Percentiles rank a stretch among this genome's conserved stretches.
Evolutionary conservation across 2,329 filamentous ascomycete genomes (phyloP).

Genomic region (Fusarium sp.): DNA sequence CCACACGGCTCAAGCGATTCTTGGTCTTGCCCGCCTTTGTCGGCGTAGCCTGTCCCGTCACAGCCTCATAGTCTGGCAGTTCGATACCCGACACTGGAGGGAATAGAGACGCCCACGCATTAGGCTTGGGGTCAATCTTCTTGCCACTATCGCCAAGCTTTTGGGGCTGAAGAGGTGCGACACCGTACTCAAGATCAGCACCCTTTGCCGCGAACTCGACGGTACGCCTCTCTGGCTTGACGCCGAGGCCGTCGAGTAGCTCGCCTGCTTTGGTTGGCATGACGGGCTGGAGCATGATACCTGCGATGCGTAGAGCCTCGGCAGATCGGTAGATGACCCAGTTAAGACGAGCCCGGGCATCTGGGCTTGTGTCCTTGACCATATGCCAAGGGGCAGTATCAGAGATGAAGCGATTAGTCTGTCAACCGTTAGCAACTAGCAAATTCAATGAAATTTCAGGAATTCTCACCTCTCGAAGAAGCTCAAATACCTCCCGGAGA

Average conservation of each 20-base stretch:
- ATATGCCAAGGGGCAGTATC: constrained; percentile 76
- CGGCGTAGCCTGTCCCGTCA: constrained; percentile 26
- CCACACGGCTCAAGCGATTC: constrained; percentile 46
- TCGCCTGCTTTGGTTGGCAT: constrained; percentile 83
- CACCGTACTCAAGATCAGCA: constrained; percentile 78
- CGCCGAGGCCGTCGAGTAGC: constrained; percentile 83
- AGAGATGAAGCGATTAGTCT: constrained; percentile 64
- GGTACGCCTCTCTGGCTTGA: constrained; percentile 70
- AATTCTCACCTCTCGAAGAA: constrained; percentile 66
- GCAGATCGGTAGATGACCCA: constrained; percentile 75
- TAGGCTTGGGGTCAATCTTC: constrained; percentile 13
- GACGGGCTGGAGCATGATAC: constrained; percentile 89
- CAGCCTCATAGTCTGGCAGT: constrained; percentile 38
- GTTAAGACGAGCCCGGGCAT: constrained; percentile 59
- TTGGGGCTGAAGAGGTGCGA: constrained; percentile 32
- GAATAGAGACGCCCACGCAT: constrained; percentile 61
- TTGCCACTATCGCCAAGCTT: background rate
- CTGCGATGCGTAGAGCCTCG: constrained; percentile 82
- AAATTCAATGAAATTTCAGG: background rate
- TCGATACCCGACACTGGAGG: constrained; percentile 55
- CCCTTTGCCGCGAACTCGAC: constrained; percentile 72
- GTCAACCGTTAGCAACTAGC: constrained; percentile 16
- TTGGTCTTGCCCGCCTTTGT: constrained; percentile 27
- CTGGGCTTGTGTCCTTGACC: constrained; percentile 51
- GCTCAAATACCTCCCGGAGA: constrained; percentile 71